These are phyloP conservation scores for Epichloe sp. DNA, from an alignment of 2,329 filamentous ascomycete genomes.

Conservation along the genomic window DNA sequence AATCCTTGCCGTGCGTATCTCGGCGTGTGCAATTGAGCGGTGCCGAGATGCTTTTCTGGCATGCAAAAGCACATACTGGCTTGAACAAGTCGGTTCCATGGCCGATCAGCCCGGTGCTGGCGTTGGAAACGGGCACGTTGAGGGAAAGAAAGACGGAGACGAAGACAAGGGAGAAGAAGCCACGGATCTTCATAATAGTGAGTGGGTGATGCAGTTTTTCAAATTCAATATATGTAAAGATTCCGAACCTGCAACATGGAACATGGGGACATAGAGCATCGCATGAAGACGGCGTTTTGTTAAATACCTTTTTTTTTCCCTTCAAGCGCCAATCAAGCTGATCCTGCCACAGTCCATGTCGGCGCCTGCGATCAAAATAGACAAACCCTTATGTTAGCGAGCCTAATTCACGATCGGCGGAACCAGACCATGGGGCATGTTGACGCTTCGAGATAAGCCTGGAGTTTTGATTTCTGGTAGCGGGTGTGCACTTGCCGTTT, in stretches of 20 bases:
- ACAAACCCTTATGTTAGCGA: not conserved
- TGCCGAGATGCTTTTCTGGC: slow-evolving; percentile 11
- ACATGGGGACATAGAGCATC: too few species aligned
- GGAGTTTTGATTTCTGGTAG: not conserved
- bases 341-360: not conserved
- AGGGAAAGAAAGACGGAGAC: not conserved
- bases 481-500: slow-evolving; percentile 25
- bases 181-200: not conserved
- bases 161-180: not conserved
- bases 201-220: not conserved
- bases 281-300: not conserved
- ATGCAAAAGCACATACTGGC: slow-evolving; percentile 19
- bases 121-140: not conserved
- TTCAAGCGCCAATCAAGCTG: not conserved
- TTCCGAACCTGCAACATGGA: too few species aligned
- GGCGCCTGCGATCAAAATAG: not conserved
- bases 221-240: too few species aligned
- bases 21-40: slow-evolving; percentile 12
- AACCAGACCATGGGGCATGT: not conserved
- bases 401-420: not conserved
- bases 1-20: not conserved
- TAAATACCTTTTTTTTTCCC: not conserved
- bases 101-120: slow-evolving; percentile 6
- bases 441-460: not conserved
- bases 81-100: slow-evolving; percentile 12